These are phyloP conservation scores for Plasmodium blacklocki DNA, from an alignment of 169 alveolate species.

Conservation along the genomic window DNA sequence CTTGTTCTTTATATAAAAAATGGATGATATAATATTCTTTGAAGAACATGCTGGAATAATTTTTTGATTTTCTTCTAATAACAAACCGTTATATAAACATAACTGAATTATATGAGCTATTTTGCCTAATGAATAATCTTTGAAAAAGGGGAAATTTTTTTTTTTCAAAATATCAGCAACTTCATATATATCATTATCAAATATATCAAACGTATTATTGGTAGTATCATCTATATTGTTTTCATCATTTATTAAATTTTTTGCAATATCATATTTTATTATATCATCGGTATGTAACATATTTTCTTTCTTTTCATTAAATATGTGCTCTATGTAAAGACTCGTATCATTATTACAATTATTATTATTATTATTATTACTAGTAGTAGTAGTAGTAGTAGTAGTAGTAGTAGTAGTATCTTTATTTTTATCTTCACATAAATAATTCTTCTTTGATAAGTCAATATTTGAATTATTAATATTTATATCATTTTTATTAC, in stretches of 20 bases:
- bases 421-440: background rate
- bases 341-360: too few relatives aligned
- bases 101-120: conserved; percentile 45
- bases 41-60: conserved; percentile 30
- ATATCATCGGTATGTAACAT: too few relatives aligned
- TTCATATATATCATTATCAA: conserved; percentile 26
- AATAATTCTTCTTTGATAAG: too few relatives aligned
- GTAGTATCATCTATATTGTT: background rate
- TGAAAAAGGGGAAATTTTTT: conserved; percentile 2
- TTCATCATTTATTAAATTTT: conserved; percentile 1
- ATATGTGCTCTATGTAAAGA: too few relatives aligned
- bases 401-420: background rate
- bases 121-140: conserved; percentile 31
- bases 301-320: too few relatives aligned
- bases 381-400: background rate
- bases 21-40: conserved; percentile 13
- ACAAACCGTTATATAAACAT: conserved; percentile 17
- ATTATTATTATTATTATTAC: too few relatives aligned
- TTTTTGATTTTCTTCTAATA: conserved; percentile 21
- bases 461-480: too few relatives aligned
- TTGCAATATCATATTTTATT: too few relatives aligned
- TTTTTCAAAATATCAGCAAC: conserved; percentile 21
- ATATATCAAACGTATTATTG: conserved; percentile 9
- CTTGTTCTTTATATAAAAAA: background rate
- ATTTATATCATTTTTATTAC: background rate